Conservation (phyloP, 768 basidiomycete species). For the Suillus spraguei region DNA sequence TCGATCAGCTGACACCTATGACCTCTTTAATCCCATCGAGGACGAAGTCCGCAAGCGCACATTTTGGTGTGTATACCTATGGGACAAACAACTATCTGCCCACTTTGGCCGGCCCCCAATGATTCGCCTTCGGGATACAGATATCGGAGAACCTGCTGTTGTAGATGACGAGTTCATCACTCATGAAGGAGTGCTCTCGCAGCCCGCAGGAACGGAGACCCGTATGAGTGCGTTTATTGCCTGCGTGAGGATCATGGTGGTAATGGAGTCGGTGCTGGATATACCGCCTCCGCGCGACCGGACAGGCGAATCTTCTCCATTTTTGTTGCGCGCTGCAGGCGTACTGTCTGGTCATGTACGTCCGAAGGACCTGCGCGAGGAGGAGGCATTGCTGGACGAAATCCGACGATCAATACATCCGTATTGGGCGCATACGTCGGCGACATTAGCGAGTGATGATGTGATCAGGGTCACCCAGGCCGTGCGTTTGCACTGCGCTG, state of each 20-base stretch:
- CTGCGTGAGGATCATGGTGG: conserved; percentile 77
- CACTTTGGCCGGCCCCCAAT: conserved; percentile 90
- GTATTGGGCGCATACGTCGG: conserved; percentile 80
- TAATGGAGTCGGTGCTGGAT: conserved; percentile 87
- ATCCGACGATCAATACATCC: conserved; percentile 70
- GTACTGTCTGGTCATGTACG: conserved; percentile 65
- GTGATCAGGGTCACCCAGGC: conserved; percentile 90
- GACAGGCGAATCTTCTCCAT: conserved; percentile 68
- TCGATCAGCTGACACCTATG: conserved; percentile 82
- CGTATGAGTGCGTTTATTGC: conserved; percentile 82
- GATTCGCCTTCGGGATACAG: conserved; percentile 86
- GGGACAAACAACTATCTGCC: conserved; percentile 92
- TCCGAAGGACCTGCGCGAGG: conserved; percentile 72
- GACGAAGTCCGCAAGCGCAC: conserved; percentile 92
- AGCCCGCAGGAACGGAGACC: conserved; percentile 72
- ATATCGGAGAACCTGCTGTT: conserved; percentile 83
- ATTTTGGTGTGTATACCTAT: conserved; percentile 95
- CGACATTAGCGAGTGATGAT: conserved; percentile 82
- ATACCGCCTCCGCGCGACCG: conserved; percentile 66
- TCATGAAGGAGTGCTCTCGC: conserved; percentile 62
- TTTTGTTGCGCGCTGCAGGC: conserved; percentile 70
- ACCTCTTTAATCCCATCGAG: conserved; percentile 87
- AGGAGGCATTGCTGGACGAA: conserved; percentile 81
- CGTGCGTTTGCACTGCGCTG: conserved; percentile 82
- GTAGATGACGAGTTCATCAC: conserved; percentile 92